A percentile compares a stretch with the other conserved stretches of the same genome.
phyloP scores from a whole-genome alignment of 2,329 filamentous ascomycete species.

The Pseudogymnoascus sp. region DNA sequence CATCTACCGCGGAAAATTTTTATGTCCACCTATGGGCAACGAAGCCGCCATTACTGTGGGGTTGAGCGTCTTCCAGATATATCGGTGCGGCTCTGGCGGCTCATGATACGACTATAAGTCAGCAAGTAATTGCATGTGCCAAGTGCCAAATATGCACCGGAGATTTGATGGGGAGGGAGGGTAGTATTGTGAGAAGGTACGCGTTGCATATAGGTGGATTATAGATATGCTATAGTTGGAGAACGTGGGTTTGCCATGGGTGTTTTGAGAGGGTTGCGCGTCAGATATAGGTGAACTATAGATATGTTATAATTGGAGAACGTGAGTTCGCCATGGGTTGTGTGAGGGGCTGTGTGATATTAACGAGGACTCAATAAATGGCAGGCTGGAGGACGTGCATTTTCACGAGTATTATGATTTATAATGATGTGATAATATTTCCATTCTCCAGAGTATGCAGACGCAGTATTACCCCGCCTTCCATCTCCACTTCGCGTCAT shows the following conservation, averaged over 20 bases:
- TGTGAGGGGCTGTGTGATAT: background rate
- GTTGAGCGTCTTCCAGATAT: too few relatives aligned
- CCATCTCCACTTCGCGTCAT: background rate
- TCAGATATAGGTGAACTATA: background rate
- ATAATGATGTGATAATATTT: background rate
- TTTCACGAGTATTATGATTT: background rate
- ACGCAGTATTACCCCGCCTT: background rate
- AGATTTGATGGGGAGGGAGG: too few relatives aligned
- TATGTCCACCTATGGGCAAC: too few relatives aligned
- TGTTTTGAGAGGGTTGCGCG: background rate
- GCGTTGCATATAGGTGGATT: too few relatives aligned
- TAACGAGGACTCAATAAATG: background rate
- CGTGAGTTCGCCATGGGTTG: background rate
- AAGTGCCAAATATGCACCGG: too few relatives aligned
- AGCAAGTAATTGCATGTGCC: too few relatives aligned
- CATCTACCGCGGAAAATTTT: too few relatives aligned
- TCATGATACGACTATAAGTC: too few relatives aligned
- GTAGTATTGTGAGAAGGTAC: too few relatives aligned
- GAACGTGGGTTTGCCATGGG: background rate
- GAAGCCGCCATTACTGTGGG: too few relatives aligned
- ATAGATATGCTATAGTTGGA: too few relatives aligned
- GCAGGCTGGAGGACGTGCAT: background rate
- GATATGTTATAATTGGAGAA: background rate
- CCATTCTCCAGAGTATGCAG: background rate
- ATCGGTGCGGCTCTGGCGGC: too few relatives aligned